Percentiles rank a stretch among this genome's conserved stretches.
Evolutionary conservation across 805 yeast species (phyloP).

Genomic region (Diddensiella transvaalensis): DNA sequence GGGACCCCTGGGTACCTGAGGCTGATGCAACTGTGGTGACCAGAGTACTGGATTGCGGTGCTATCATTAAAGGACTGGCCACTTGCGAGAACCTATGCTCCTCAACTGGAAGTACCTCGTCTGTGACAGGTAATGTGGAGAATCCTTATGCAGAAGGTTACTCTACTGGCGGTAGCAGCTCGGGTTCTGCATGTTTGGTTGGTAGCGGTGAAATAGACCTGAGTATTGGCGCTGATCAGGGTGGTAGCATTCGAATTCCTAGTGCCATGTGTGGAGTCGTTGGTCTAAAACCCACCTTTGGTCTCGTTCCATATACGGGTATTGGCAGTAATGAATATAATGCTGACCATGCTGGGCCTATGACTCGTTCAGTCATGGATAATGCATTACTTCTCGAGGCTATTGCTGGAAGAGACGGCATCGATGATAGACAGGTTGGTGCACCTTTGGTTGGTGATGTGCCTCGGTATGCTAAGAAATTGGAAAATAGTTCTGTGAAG

Average conservation of each 20-base stretch:
- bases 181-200: constrained; percentile 54
- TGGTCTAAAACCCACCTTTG: constrained; percentile 61
- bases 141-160: constrained; percentile 42
- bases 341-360: constrained; percentile 40
- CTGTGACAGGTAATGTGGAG: constrained; percentile 41
- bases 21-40: constrained; percentile 39
- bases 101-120: constrained; percentile 35
- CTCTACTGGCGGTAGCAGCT: constrained; percentile 50
- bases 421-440: constrained; percentile 35
- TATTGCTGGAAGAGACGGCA: constrained; percentile 38
- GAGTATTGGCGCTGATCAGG: constrained; percentile 54
- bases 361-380: constrained; percentile 36
- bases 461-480: constrained; percentile 27
- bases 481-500: constrained; percentile 19
- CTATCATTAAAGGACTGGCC: constrained; percentile 34
- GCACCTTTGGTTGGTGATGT: constrained; percentile 20
- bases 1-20: constrained; percentile 34
- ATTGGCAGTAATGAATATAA: constrained; percentile 35
- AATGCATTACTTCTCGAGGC: constrained; percentile 35
- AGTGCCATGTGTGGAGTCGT: constrained; percentile 42
- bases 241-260: constrained; percentile 52
- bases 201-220: constrained; percentile 47
- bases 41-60: constrained; percentile 37
- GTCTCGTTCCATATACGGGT: constrained; percentile 44
- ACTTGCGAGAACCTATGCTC: constrained; percentile 39